Base-by-base conservation (phyloP, 106 monocot genomes). In the Allium sativum region DNA sequence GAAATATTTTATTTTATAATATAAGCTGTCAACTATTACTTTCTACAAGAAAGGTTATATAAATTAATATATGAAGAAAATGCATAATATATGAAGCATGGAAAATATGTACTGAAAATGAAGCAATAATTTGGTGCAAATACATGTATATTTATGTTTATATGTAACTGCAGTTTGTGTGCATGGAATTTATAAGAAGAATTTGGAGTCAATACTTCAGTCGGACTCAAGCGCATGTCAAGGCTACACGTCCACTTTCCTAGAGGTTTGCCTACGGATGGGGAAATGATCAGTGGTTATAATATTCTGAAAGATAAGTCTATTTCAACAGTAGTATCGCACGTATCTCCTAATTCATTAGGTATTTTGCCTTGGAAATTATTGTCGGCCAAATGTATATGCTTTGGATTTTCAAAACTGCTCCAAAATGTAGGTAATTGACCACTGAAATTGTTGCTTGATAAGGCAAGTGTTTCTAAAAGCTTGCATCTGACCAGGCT, bases 241-340 rank as follows among this genome's bases (percentile, higher is more conserved):
- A 85, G 93, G 51, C 59, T 93, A 56, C 93, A 93, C 67, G 82
- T 89, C 15, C 93, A 93, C 58, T 93, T 93, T 62, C 77, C 93
- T 55, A 70, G 85, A 67, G 88, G 89, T 21, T 82, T 93, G 64
- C 93, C 93, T 0, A 72, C 79, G 15, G 85, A 85, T 81, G 93
- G 89, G 0, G 68, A 79, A 81, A 82, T 93, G 45, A 78, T 93
- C 57, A 93, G 93, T 43, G 93, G 40, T 87, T n/a, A n/a, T n/a
- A n/a, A n/a, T n/a, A n/a, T n/a, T n/a, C n/a, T n/a, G n/a, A n/a
- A n/a, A n/a, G 84, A 88, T 3, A 93, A 73, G 65, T 84, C 69
- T 18, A 93, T 82, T 46, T 76, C 74, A 4, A 21, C 7, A 1
- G 89, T 69, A 7, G 78, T 73, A 46, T 64, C 50, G 12, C 93